phyloP scores from a whole-genome alignment of 2,329 filamentous ascomycete genomes.

The Xylaria arbuscula region DNA sequence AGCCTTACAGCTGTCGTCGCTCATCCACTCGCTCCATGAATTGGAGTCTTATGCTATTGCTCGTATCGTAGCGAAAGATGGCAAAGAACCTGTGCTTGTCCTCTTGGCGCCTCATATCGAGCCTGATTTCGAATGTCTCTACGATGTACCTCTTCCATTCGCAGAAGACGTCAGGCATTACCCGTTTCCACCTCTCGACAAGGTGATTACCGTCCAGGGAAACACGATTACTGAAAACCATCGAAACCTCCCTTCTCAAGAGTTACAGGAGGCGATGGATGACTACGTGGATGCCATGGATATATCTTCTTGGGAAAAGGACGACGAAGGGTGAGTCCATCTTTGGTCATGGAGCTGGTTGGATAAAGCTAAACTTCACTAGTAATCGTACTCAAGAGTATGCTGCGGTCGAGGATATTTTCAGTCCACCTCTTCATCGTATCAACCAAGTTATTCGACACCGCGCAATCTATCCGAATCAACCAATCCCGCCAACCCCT shows the following conservation, averaged over 20 bases:
- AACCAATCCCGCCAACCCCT: slow-evolving; percentile 70
- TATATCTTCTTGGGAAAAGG: slow-evolving; percentile 74
- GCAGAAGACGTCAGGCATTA: slow-evolving; percentile 93
- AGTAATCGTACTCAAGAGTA: slow-evolving; percentile 67
- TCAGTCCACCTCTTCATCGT: slow-evolving; percentile 86
- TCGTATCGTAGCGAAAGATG: slow-evolving; percentile 84
- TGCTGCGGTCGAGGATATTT: slow-evolving; percentile 82
- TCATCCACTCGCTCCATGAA: slow-evolving; percentile 88
- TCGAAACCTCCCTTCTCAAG: slow-evolving; percentile 80
- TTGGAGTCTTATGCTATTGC: slow-evolving; percentile 87
- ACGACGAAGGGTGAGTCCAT: slow-evolving; percentile 75
- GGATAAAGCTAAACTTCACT: slow-evolving; percentile 38
- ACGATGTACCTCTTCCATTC: slow-evolving; percentile 92
- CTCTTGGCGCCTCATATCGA: slow-evolving; percentile 85
- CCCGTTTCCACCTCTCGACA: slow-evolving; percentile 89
- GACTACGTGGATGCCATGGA: slow-evolving; percentile 96
- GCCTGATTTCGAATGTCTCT: slow-evolving; percentile 81
- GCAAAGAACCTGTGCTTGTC: slow-evolving; percentile 79
- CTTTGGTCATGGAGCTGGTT: neutral
- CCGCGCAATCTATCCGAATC: slow-evolving; percentile 79
- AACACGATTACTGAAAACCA: slow-evolving; percentile 83
- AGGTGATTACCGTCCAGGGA: slow-evolving; percentile 86
- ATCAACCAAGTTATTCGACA: slow-evolving; percentile 86
- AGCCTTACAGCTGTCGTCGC: slow-evolving; percentile 84
- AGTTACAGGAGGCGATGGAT: slow-evolving; percentile 84